phyloP scores from a whole-genome alignment of 371 early-diverging fungal genomes.

The Lichtheimia ornata region DNA sequence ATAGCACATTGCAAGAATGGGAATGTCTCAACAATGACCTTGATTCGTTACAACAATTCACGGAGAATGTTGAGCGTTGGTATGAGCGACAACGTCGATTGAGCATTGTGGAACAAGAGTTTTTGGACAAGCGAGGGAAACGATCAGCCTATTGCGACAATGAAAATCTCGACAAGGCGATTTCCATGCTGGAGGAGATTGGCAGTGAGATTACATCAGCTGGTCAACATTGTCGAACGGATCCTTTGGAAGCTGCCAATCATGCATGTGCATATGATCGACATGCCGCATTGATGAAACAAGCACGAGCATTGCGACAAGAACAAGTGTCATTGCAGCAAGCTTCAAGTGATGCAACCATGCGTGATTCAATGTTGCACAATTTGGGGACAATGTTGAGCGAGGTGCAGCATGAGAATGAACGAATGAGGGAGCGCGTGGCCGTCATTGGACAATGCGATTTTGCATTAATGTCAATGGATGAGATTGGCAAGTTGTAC shows the following conservation, averaged over 20 bases:
- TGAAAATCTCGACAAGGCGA: slow-evolving; percentile 24
- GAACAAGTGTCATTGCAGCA: slow-evolving; percentile 22
- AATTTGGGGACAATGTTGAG: slow-evolving; percentile 23
- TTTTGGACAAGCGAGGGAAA: slow-evolving; percentile 15
- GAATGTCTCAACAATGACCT: slow-evolving; percentile 22
- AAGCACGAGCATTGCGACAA: slow-evolving; percentile 15
- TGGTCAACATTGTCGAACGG: slow-evolving; percentile 22
- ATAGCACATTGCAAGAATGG: slow-evolving; percentile 34
- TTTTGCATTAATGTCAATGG: slow-evolving; percentile 23
- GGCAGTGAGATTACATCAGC: slow-evolving; percentile 22
- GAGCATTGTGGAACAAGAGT: slow-evolving; percentile 24
- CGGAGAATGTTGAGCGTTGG: slow-evolving; percentile 35
- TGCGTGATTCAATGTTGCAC: slow-evolving; percentile 26
- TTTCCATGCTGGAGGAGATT: slow-evolving; percentile 21
- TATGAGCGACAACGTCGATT: slow-evolving; percentile 39
- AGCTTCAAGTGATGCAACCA: slow-evolving; percentile 30
- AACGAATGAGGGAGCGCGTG: slow-evolving; percentile 27
- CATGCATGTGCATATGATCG: slow-evolving; percentile 45
- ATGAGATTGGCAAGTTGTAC: slow-evolving; percentile 21
- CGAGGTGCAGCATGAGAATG: slow-evolving; percentile 29
- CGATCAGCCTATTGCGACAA: slow-evolving; percentile 15
- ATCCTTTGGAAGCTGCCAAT: slow-evolving; percentile 44
- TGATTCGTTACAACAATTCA: slow-evolving; percentile 21
- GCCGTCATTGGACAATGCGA: slow-evolving; percentile 16
- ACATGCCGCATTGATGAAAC: slow-evolving; percentile 18